Conservation (phyloP, 768 basidiomycete genomes). For the Phanerodontia chrysosporium region DNA sequence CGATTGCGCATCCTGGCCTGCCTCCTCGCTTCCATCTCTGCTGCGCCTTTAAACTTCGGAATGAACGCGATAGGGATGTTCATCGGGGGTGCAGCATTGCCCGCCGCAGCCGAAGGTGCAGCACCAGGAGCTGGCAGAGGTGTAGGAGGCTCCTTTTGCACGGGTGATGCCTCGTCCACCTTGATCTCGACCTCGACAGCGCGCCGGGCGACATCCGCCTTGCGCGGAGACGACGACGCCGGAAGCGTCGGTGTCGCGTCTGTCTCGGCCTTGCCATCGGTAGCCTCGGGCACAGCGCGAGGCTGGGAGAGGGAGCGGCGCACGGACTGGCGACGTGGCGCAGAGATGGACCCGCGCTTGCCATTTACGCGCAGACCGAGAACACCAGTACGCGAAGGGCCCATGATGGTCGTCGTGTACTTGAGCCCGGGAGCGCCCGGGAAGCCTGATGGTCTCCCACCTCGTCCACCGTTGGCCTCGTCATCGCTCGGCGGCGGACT, state of each 20-base stretch:
- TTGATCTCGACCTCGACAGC: constrained; percentile 4
- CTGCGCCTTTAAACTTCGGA: constrained; percentile 77
- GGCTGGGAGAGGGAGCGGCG: constrained; percentile 16
- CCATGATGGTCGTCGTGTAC: constrained; percentile 89
- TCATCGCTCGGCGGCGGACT: constrained; percentile 74
- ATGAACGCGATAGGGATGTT: constrained; percentile 39
- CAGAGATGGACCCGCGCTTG: constrained; percentile 34
- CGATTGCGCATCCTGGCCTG: constrained; percentile 64
- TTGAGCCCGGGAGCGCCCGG: constrained; percentile 58
- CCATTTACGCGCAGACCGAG: constrained; percentile 76
- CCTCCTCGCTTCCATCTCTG: constrained; percentile 80
- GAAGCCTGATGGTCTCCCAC: constrained; percentile 31
- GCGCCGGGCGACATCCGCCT: background rate
- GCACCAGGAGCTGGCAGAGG: background rate
- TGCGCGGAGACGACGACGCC: constrained; percentile 9
- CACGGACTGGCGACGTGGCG: constrained; percentile 16
- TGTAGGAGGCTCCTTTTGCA: background rate
- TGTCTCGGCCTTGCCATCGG: background rate
- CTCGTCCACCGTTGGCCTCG: constrained; percentile 42
- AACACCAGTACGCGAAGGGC: constrained; percentile 58
- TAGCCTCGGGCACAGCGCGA: background rate
- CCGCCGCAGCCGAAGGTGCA: constrained; percentile 26
- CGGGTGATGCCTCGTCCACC: constrained; percentile 3
- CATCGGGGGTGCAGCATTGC: constrained; percentile 28
- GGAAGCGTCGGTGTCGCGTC: constrained; percentile 10